Base-by-base conservation (phyloP, 2,329 filamentous ascomycete genomes). In the Neonectria neomacrospora region DNA sequence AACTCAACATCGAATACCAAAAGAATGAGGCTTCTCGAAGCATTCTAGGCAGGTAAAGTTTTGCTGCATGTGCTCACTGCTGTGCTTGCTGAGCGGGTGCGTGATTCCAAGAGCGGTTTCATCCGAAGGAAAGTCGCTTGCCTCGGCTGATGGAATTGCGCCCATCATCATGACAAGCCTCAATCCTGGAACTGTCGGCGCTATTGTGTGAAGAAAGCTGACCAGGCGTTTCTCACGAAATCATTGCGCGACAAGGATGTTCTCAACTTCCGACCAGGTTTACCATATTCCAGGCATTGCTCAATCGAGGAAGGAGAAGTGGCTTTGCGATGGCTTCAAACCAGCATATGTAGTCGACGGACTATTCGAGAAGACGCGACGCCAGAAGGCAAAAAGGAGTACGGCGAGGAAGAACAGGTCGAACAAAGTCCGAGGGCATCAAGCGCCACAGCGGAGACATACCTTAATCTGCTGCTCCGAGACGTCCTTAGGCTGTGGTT, bases 381-480 rank as follows among this genome's bases (percentile, higher is more conserved):
- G 74, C 74, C 72, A 67, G 71, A 69, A 73, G 70, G 71, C 66
- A 75, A 74, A 74, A 76, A 75, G 72, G 72, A 76, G 72, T 71
- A 74, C 73, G 74, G 76, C 79, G 77, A 79, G 72, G 74, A 77
- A 78, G 65, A 75, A 77, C 73, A 80, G 83, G 88, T 87, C 89
- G 88, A 91, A 86, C 82, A 86, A 89, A 90, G 86, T 88, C 89
- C 88, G 79, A 86, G 84, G 88, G 85, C 81, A 77, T 81, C 79
- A 82, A 80, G 77, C 82, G 88, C 90, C 90, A 90, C 85, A 91
- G 88, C 86, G 90, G 94, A 91, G 94, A 99, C 96, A 96, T 99
- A 99, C 96, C 96, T 99, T 98, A 85, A 99, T 96, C 90, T 96
- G 93, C 84, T 84, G 85, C 88, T 98, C 95, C 83, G 90, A 93